phyloP scores from a whole-genome alignment of 805 yeast species.

The Zygotorulaspora sp. region DNA sequence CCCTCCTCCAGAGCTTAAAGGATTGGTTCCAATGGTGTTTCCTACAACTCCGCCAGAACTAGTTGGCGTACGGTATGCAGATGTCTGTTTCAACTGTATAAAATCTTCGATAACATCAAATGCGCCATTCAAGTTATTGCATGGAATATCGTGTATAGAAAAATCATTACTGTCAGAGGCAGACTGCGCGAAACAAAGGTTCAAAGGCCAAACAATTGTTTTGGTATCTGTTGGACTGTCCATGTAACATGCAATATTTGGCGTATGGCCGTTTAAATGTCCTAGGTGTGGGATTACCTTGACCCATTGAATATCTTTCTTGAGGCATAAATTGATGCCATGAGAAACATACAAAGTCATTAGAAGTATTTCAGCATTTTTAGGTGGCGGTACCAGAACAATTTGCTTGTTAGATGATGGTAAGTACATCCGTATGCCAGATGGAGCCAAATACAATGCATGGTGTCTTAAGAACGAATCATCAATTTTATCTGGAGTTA shows the following conservation, averaged over 20 bases:
- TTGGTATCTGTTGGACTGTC: conserved; percentile 48
- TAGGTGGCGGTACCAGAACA: conserved; percentile 41
- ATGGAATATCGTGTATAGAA: conserved; percentile 12
- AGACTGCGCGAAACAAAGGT: conserved; percentile 57
- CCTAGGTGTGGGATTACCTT: conserved; percentile 62
- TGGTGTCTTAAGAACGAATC: conserved; percentile 28
- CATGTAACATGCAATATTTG: conserved; percentile 54
- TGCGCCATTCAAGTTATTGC: conserved; percentile 29
- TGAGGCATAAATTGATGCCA: conserved; percentile 28
- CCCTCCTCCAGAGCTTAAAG: conserved; percentile 32
- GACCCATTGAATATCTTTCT: conserved; percentile 49
- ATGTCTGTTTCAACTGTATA: conserved; percentile 37
- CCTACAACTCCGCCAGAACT: conserved; percentile 21
- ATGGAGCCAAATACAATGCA: conserved; percentile 50
- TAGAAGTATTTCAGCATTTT: conserved; percentile 37
- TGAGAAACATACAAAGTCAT: conserved; percentile 39
- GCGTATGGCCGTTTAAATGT: conserved; percentile 65
- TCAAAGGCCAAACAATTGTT: conserved; percentile 68
- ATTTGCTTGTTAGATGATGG: conserved; percentile 35
- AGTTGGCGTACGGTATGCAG: conserved; percentile 38
- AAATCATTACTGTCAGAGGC: conserved; percentile 12
- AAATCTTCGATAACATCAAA: conserved; percentile 39
- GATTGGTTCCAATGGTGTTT: conserved; percentile 24
- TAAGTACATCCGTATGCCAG: conserved; percentile 49
- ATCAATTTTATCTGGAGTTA: conserved; percentile 28